A percentile compares a stretch with the other conserved stretches of the same genome.
These are phyloP conservation scores for Kockiozyma suomiensis DNA, from an alignment of 805 yeast species.

Conservation along the genomic window DNA sequence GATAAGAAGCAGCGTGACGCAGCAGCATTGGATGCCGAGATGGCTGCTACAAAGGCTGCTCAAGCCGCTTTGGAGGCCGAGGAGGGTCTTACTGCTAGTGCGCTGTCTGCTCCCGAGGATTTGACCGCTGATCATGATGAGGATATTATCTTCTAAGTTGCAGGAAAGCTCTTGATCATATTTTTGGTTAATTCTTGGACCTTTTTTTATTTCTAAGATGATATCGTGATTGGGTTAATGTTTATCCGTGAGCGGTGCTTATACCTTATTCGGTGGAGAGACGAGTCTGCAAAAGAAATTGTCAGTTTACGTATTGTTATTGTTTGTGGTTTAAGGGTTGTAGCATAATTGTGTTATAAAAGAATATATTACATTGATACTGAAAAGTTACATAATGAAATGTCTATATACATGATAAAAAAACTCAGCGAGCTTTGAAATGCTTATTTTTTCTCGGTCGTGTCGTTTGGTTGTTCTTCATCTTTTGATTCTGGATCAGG, in stretches of 20 bases:
- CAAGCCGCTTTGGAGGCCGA: slow-evolving; percentile 36
- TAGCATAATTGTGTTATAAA: slow-evolving; percentile 6
- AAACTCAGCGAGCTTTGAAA: background rate
- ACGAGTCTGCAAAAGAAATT: background rate
- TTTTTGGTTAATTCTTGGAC: too few relatives aligned
- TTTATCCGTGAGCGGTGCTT: too few relatives aligned
- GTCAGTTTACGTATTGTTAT: background rate
- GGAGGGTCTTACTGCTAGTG: slow-evolving; percentile 42
- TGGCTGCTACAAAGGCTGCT: slow-evolving; percentile 34
- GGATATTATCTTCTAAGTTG: slow-evolving; percentile 44
- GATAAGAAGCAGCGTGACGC: slow-evolving; percentile 86
- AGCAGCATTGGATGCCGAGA: slow-evolving; percentile 58
- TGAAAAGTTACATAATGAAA: background rate
- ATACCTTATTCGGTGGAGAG: too few relatives aligned
- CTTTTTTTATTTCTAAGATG: too few relatives aligned
- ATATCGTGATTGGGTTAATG: too few relatives aligned
- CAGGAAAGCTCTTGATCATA: too few relatives aligned
- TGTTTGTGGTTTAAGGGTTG: slow-evolving; percentile 3
- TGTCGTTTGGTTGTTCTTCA: background rate
- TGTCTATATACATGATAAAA: slow-evolving; percentile 1
- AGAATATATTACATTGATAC: background rate
- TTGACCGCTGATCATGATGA: slow-evolving; percentile 50
- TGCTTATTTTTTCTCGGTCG: background rate
- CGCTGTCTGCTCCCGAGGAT: slow-evolving; percentile 37
- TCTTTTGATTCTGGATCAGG: background rate